These are phyloP conservation scores for Diplodia scrobiculata DNA, from an alignment of 2,329 filamentous ascomycete species.

Conservation along the genomic window DNA sequence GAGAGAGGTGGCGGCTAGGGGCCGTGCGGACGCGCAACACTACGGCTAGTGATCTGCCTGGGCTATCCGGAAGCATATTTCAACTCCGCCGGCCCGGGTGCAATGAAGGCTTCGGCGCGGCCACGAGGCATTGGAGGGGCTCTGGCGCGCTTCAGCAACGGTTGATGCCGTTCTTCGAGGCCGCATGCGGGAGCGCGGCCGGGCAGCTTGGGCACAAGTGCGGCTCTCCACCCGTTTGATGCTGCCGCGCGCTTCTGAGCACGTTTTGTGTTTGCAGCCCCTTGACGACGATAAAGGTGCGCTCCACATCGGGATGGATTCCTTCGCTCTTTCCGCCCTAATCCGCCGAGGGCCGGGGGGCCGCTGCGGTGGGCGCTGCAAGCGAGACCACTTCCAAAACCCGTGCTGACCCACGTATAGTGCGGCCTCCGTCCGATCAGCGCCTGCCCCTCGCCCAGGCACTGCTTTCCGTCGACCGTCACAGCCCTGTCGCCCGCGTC, in stretches of 20 bases:
- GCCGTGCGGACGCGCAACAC: constrained; percentile 4
- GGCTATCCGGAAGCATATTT: constrained; percentile 11
- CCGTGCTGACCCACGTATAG: constrained; percentile 25
- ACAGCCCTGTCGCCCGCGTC: neutral
- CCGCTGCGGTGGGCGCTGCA: neutral
- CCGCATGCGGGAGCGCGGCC: too few relatives aligned
- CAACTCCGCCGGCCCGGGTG: neutral
- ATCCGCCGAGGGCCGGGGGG: constrained; percentile 16
- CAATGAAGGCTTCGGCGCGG: constrained; percentile 9
- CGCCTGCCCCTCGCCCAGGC: neutral
- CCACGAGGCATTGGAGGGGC: neutral
- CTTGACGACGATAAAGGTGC: neutral
- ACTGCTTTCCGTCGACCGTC: neutral
- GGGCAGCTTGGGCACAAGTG: neutral
- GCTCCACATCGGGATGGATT: neutral
- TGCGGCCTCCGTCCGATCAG: constrained; percentile 5
- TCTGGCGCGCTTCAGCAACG: neutral
- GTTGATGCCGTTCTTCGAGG: neutral
- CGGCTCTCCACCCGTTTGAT: neutral
- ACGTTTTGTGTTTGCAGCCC: constrained; percentile 11
- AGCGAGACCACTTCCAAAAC: constrained; percentile 25
- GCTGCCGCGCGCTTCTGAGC: constrained; percentile 26
- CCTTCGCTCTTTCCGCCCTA: constrained; percentile 4
- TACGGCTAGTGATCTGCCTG: constrained; percentile 14
- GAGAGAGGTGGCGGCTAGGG: neutral